Conservation (phyloP, 2,329 filamentous ascomycete genomes). For the Dactylellina haptotyla region DNA sequence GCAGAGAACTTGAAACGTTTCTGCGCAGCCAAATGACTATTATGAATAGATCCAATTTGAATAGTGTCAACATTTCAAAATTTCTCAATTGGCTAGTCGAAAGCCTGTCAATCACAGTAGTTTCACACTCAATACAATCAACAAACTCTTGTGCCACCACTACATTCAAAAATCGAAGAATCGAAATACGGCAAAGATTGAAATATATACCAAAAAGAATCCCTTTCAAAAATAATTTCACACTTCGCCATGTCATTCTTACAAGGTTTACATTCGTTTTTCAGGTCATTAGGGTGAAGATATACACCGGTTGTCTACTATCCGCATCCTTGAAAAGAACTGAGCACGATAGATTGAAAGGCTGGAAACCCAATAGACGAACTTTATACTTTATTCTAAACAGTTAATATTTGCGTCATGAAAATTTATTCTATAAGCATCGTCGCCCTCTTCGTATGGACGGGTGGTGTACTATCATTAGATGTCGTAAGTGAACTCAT, state of each 20-base stretch:
- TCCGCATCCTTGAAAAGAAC: not conserved
- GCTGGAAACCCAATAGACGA: too few relatives aligned
- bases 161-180: not conserved
- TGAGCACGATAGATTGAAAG: not conserved
- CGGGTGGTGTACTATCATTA: not conserved
- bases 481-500: not conserved
- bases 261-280: too few relatives aligned
- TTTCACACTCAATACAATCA: not conserved
- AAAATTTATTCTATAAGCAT: conserved; percentile 5
- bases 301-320: not conserved
- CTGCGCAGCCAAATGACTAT: too few relatives aligned
- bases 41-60: not conserved
- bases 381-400: conserved; percentile 8
- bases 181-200: not conserved
- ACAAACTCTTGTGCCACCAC: not conserved
- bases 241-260: not conserved
- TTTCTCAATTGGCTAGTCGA: too few relatives aligned
- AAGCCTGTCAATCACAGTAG: too few relatives aligned
- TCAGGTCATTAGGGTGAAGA: not conserved
- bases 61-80: too few relatives aligned
- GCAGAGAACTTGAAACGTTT: too few relatives aligned
- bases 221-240: not conserved
- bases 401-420: too few relatives aligned
- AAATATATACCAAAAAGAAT: conserved; percentile 1
- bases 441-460: conserved; percentile 13